Evolutionary conservation across 768 basidiomycete species (phyloP).

Genomic region (Arthromyces matolae): DNA sequence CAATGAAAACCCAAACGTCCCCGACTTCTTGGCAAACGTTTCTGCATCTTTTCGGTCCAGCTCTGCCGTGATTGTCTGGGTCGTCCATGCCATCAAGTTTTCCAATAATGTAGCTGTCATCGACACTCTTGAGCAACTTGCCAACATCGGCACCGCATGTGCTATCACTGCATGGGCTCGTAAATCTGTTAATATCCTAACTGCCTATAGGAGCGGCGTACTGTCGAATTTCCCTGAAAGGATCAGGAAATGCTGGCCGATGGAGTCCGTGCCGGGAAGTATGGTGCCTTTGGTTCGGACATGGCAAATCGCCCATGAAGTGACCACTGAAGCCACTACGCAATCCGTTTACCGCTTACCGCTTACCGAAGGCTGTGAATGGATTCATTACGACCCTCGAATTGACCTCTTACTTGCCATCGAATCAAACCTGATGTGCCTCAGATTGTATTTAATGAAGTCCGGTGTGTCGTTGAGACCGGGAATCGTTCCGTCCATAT

Average conservation of each 20-base stretch:
- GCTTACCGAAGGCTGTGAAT: too few relatives aligned
- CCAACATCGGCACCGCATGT: neutral
- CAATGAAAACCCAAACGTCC: neutral
- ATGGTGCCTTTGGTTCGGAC: neutral
- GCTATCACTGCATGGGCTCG: neutral
- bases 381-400: slow-evolving; percentile 6
- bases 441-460: slow-evolving; percentile 1
- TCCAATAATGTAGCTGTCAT: neutral
- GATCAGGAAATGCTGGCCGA: slow-evolving; percentile 1
- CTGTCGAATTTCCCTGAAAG: neutral
- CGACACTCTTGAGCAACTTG: neutral
- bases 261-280: too few relatives aligned
- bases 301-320: neutral
- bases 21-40: neutral
- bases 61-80: neutral
- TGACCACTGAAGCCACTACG: neutral
- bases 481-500: neutral
- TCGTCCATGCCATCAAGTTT: neutral
- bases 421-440: neutral
- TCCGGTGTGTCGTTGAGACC: slow-evolving; percentile 3
- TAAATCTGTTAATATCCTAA: neutral
- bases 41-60: neutral
- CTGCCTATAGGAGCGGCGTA: neutral
- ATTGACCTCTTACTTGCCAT: neutral
- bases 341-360: neutral